A percentile compares a stretch with the other conserved stretches of the same genome.
These are phyloP conservation scores for Pisolithus sp. DNA, from an alignment of 768 basidiomycete genomes.

Conservation along the genomic window DNA sequence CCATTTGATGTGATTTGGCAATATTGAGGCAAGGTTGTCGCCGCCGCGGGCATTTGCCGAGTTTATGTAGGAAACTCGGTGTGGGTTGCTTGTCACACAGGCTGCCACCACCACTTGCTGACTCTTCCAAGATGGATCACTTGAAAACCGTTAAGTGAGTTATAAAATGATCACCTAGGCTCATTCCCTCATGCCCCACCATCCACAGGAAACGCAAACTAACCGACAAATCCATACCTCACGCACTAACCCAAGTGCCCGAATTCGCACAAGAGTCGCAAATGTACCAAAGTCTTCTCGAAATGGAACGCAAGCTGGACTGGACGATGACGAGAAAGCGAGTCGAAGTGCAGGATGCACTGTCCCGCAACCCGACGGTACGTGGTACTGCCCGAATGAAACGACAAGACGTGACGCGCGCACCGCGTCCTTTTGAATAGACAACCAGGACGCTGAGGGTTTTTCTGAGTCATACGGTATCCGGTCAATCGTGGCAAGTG, in stretches of 20 bases:
- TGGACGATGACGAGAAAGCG: constrained; percentile 92
- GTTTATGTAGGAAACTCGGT: no score
- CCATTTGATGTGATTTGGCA: no score
- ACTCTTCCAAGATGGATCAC: constrained; percentile 16
- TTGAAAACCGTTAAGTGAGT: constrained; percentile 31
- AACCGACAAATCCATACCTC: constrained; percentile 73
- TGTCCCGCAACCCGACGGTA: constrained; percentile 63
- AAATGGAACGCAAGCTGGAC: constrained; percentile 87
- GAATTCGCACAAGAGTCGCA: constrained; percentile 75
- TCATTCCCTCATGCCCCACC: background rate
- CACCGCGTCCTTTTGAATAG: constrained; percentile 32
- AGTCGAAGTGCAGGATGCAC: constrained; percentile 86
- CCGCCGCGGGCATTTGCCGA: no score
- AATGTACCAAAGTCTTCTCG: constrained; percentile 81
- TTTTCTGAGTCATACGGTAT: constrained; percentile 84
- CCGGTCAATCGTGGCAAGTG: constrained; percentile 81
- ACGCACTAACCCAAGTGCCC: constrained; percentile 65
- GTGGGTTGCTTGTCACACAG: no score
- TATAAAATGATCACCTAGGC: background rate
- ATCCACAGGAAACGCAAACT: constrained; percentile 63
- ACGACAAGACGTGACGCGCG: background rate
- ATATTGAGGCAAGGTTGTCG: no score
- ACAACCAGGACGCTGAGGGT: constrained; percentile 77
- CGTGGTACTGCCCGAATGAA: background rate
- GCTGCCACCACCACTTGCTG: no score